These are phyloP conservation scores for Arctostaphylos glauca DNA, from an alignment of 148 eudicot species.

Conservation along the genomic window DNA sequence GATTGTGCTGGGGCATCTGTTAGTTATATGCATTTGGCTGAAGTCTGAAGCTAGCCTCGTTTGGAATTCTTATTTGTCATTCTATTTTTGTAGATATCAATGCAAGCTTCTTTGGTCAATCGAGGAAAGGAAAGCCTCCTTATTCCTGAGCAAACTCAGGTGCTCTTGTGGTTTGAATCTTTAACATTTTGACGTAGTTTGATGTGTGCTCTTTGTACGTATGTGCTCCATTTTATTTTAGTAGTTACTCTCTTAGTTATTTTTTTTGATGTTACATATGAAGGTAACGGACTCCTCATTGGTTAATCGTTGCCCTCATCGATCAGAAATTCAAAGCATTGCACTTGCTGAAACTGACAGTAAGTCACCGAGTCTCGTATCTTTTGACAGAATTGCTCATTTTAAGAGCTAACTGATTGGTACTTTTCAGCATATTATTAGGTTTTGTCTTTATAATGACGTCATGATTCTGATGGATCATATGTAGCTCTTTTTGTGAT, in stretches of 20 bases:
- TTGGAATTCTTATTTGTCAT: background rate
- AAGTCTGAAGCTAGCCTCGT: background rate
- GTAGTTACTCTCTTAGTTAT: background rate
- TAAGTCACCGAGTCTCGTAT: conserved; percentile 21
- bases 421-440: background rate
- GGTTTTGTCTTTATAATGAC: background rate
- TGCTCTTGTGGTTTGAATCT: background rate
- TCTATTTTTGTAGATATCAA: conserved; percentile 35
- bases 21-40: too few relatives aligned
- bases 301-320: conserved; percentile 55
- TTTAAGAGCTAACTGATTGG: background rate
- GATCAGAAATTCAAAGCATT: conserved; percentile 66
- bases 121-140: conserved; percentile 62
- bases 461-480: too few relatives aligned
- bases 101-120: conserved; percentile 41
- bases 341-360: conserved; percentile 42
- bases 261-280: conserved; percentile 5
- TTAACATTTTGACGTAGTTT: background rate
- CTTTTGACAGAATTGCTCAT: background rate
- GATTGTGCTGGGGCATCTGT: too few relatives aligned
- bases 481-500: too few relatives aligned
- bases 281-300: conserved; percentile 50
- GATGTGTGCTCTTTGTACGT: background rate
- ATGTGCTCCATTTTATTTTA: background rate
- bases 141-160: conserved; percentile 56